Conservation (phyloP, 371 early-diverging fungal genomes). For the Mucor plumbeus region DNA sequence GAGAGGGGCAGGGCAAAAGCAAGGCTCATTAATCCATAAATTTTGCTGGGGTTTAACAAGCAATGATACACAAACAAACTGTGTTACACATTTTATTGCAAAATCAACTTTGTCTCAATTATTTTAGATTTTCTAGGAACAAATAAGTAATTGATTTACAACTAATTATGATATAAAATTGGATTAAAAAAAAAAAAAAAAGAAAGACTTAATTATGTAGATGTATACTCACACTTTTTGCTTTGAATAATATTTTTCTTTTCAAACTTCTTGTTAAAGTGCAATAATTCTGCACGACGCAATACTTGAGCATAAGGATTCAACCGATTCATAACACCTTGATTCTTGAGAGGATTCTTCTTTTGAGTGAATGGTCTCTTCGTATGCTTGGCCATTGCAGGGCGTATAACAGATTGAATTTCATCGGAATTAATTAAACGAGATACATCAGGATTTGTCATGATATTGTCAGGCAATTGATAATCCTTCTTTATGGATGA, state of each 20-base stretch:
- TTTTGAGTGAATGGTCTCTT: conserved; percentile 93
- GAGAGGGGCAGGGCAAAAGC: conserved; percentile 60
- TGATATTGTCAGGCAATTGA: conserved; percentile 86
- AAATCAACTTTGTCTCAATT: neutral
- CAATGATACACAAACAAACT: neutral
- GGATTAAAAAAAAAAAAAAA: neutral
- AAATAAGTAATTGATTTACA: neutral
- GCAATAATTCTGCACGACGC: conserved; percentile 83
- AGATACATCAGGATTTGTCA: conserved; percentile 94
- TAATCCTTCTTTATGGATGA: conserved; percentile 95
- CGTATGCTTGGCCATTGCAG: conserved; percentile 78
- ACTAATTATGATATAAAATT: neutral
- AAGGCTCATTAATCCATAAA: conserved; percentile 21
- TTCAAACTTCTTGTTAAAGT: conserved; percentile 50
- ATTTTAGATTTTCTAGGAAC: neutral
- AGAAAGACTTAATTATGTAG: neutral
- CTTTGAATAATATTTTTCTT: neutral
- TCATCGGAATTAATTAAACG: conserved; percentile 98
- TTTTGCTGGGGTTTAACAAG: conserved; percentile 93
- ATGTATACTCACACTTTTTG: neutral
- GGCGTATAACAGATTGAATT: conserved; percentile 94
- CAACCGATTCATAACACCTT: conserved; percentile 89
- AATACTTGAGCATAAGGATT: conserved; percentile 96
- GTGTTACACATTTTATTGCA: neutral
- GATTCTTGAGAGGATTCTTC: conserved; percentile 98